Evolutionary conservation across 495 filamentous ascomycete species (phyloP).

Genomic region (Penicillium parvum): DNA sequence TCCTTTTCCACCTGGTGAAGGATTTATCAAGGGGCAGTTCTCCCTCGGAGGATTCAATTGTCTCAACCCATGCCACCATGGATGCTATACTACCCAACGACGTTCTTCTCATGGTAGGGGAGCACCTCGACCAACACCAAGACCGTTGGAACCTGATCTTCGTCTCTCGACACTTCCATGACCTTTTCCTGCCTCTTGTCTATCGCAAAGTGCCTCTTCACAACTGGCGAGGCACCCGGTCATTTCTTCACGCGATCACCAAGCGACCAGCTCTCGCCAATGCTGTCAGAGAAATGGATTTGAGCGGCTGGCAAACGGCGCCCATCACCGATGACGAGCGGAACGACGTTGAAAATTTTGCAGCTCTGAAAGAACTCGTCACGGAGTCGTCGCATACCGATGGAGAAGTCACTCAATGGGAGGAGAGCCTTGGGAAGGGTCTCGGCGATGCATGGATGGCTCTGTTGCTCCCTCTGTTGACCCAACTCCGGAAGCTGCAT

Average conservation of each 20-base stretch:
- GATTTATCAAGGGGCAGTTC: too few relatives aligned
- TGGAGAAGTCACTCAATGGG: slow-evolving; percentile 25
- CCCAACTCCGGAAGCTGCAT: slow-evolving; percentile 24
- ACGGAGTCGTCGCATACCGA: slow-evolving; percentile 12
- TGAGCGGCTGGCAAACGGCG: slow-evolving; percentile 18
- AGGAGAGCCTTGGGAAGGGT: slow-evolving; percentile 18
- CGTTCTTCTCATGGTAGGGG: slow-evolving; percentile 30
- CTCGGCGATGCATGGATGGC: slow-evolving; percentile 31
- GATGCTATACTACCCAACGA: slow-evolving; percentile 23
- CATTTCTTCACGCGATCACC: slow-evolving; percentile 23
- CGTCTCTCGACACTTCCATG: slow-evolving; percentile 27
- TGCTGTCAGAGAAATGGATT: slow-evolving; percentile 23
- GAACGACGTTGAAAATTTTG: not conserved
- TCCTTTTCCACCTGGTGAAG: too few relatives aligned
- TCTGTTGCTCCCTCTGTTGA: slow-evolving; percentile 23
- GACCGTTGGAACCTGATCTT: slow-evolving; percentile 34
- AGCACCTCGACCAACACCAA: slow-evolving; percentile 21
- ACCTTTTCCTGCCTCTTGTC: slow-evolving; percentile 26
- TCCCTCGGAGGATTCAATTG: not conserved
- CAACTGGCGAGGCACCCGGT: slow-evolving; percentile 14
- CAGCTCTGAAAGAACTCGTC: slow-evolving; percentile 11
- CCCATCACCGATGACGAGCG: slow-evolving; percentile 5
- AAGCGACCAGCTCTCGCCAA: slow-evolving; percentile 22
- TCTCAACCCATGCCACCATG: not conserved
- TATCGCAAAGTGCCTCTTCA: slow-evolving; percentile 21